These are phyloP conservation scores for Fomitopsis pulvina DNA, from an alignment of 768 basidiomycete species.

Conservation along the genomic window DNA sequence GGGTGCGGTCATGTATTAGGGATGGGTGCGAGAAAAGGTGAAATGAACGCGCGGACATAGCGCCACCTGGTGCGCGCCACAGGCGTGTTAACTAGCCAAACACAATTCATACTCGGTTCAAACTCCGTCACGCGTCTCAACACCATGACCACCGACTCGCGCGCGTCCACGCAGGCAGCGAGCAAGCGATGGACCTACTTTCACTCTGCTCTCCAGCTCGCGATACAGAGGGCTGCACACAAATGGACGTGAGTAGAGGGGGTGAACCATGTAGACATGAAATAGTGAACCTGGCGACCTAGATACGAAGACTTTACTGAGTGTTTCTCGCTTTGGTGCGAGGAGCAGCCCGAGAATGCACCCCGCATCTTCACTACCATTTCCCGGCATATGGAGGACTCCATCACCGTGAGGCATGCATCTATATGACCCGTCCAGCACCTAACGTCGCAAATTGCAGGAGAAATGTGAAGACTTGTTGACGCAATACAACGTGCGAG, in stretches of 20 bases:
- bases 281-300: neutral
- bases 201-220: slow-evolving; percentile 45
- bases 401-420: slow-evolving; percentile 36
- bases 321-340: slow-evolving; percentile 33
- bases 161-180: slow-evolving; percentile 9
- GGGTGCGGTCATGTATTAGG: too few species aligned
- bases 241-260: slow-evolving; percentile 43
- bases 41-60: too few species aligned
- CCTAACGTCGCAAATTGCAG: slow-evolving; percentile 26
- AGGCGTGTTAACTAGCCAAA: neutral
- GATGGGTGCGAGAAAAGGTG: too few species aligned
- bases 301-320: slow-evolving; percentile 43
- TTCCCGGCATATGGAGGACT: slow-evolving; percentile 64
- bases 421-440: neutral
- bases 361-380: slow-evolving; percentile 44
- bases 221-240: slow-evolving; percentile 43
- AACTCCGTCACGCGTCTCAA: slow-evolving; percentile 13
- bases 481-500: slow-evolving; percentile 57
- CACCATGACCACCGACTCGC: slow-evolving; percentile 21
- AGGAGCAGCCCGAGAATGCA: slow-evolving; percentile 29
- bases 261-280: neutral
- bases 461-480: slow-evolving; percentile 65
- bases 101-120: neutral
- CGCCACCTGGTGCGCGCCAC: slow-evolving; percentile 1
- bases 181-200: slow-evolving; percentile 48